Evolutionary conservation across 208 protist genomes (phyloP).

Genomic region (Crithidia brevicula): DNA sequence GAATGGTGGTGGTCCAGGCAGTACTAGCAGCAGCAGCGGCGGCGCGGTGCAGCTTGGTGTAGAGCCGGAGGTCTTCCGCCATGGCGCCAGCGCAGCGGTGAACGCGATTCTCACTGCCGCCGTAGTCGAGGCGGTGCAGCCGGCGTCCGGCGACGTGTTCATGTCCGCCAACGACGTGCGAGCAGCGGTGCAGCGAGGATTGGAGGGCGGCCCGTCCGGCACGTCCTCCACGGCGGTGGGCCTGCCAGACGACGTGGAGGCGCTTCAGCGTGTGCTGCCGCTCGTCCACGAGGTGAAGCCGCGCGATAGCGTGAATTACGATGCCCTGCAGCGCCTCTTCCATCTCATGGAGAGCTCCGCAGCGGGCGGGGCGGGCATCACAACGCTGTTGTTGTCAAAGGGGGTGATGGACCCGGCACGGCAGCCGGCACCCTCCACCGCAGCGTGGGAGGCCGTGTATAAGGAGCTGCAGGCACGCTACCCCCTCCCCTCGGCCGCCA

Average conservation of each 20-base stretch:
- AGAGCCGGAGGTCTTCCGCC: constrained; percentile 21
- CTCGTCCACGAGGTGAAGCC: constrained; percentile 63
- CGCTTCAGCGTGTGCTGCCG: constrained; percentile 40
- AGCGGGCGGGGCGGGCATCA: constrained; percentile 1
- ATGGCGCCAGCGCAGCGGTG: constrained; percentile 8
- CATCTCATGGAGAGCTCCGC: constrained; percentile 44
- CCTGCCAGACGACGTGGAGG: constrained; percentile 48
- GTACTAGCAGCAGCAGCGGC: constrained; percentile 2
- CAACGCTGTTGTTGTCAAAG: constrained; percentile 42
- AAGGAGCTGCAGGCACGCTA: constrained; percentile 58
- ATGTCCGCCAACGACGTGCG: background rate
- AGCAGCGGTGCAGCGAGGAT: background rate
- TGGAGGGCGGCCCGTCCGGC: constrained; percentile 23
- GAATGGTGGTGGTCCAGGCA: background rate
- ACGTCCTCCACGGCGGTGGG: constrained; percentile 45
- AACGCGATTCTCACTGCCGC: constrained; percentile 11
- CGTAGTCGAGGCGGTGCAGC: constrained; percentile 17
- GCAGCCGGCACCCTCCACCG: constrained; percentile 44
- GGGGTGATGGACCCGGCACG: constrained; percentile 45
- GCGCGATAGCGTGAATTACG: constrained; percentile 55
- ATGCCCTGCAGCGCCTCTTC: constrained; percentile 56
- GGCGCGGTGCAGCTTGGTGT: constrained; percentile 18
- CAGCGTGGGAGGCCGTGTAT: constrained; percentile 50
- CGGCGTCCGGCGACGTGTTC: background rate
- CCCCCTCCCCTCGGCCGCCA: constrained; percentile 49